These are phyloP conservation scores for Fonsecaea multimorphosa DNA, from an alignment of 2,329 filamentous ascomycete species.

Conservation along the genomic window DNA sequence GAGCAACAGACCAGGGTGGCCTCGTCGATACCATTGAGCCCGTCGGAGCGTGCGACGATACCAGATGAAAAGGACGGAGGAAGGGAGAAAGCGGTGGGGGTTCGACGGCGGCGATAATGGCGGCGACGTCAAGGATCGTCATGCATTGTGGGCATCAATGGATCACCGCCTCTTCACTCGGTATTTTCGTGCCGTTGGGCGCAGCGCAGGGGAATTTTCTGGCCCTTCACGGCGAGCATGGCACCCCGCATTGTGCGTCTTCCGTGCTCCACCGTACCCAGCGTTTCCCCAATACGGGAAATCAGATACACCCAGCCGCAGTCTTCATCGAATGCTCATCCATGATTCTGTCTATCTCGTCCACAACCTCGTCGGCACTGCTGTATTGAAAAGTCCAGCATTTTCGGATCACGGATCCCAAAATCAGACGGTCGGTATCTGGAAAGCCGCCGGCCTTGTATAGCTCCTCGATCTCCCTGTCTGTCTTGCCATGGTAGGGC, in stretches of 20 bases:
- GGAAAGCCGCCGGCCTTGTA: slow-evolving; percentile 28
- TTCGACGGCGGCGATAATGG: background rate
- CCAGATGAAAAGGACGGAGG: background rate
- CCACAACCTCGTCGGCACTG: slow-evolving; percentile 26
- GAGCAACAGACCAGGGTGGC: background rate
- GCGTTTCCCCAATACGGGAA: background rate
- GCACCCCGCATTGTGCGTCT: background rate
- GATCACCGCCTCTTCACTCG: slow-evolving; percentile 5
- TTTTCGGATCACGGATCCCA: slow-evolving; percentile 32
- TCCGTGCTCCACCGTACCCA: background rate
- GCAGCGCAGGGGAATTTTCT: background rate
- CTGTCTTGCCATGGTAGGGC: slow-evolving; percentile 27
- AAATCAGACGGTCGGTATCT: slow-evolving; percentile 28
- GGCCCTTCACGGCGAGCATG: background rate
- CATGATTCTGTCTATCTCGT: slow-evolving; percentile 3
- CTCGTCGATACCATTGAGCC: background rate
- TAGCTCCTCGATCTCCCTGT: slow-evolving; percentile 4
- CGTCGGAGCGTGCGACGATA: background rate
- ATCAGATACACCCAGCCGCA: background rate
- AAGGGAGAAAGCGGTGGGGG: background rate
- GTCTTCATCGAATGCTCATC: background rate
- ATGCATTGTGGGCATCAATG: background rate
- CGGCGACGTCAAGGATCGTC: background rate
- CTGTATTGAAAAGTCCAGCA: slow-evolving; percentile 36
- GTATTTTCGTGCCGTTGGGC: background rate